phyloP scores from a whole-genome alignment of 2,329 filamentous ascomycete species.

The Amauroascus niger region DNA sequence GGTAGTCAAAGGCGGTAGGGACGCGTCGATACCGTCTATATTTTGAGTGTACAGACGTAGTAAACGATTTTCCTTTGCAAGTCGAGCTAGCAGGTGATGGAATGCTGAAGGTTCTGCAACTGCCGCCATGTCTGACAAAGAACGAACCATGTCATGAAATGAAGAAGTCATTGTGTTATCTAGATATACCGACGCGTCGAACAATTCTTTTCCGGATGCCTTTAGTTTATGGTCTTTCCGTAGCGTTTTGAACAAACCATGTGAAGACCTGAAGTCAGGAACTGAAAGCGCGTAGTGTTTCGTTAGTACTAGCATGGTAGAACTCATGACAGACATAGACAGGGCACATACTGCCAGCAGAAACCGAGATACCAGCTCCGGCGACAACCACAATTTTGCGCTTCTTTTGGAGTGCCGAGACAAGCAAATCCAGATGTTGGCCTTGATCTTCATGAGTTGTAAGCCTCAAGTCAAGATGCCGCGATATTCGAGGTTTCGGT shows the following conservation, averaged over 20 bases:
- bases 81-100: conserved; percentile 83
- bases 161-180: conserved; percentile 78
- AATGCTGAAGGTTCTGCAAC: conserved; percentile 75
- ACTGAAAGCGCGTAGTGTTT: conserved; percentile 42
- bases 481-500: conserved; percentile 64
- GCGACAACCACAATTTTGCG: conserved; percentile 96
- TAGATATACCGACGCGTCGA: conserved; percentile 95
- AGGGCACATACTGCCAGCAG: conserved; percentile 67
- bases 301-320: conserved; percentile 12
- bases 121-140: conserved; percentile 68
- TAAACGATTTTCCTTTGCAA: conserved; percentile 77
- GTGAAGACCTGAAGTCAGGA: conserved; percentile 88
- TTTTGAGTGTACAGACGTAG: conserved; percentile 93
- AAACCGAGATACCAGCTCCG: conserved; percentile 92
- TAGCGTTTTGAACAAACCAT: conserved; percentile 77
- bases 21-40: conserved; percentile 87
- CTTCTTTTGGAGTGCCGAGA: conserved; percentile 70
- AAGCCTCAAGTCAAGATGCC: conserved; percentile 60
- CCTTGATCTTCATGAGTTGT: conserved; percentile 43
- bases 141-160: conserved; percentile 93
- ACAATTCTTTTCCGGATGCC: conserved; percentile 86
- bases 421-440: conserved; percentile 57
- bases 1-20: conserved; percentile 68
- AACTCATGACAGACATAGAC: background rate
- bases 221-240: conserved; percentile 84